Percentiles rank a stretch among this genome's conserved stretches.
phyloP scores from a whole-genome alignment of 441 rosid species.

The Euphorbia schlechtendalii region DNA sequence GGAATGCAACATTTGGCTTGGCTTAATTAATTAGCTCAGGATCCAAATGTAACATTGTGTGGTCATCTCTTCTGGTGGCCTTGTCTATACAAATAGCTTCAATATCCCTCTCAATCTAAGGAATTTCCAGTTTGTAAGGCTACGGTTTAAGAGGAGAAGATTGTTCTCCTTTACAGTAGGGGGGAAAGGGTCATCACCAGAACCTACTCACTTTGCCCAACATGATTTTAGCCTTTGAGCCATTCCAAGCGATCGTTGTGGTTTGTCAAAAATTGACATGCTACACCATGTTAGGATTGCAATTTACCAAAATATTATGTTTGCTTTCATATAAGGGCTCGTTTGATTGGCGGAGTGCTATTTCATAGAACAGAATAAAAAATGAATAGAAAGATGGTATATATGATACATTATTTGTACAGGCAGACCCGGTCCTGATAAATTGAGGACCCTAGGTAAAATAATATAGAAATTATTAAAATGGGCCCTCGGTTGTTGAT shows the following conservation, averaged over 20 bases:
- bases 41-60: constrained; percentile 85
- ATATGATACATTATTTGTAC: too few species aligned
- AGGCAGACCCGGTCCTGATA: too few species aligned
- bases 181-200: constrained; percentile 63
- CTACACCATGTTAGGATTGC: neutral
- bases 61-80: constrained; percentile 99
- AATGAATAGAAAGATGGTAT: too few species aligned
- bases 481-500: too few species aligned
- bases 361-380: too few species aligned
- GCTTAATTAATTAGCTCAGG: constrained; percentile 80
- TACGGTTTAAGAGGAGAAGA: constrained; percentile 62
- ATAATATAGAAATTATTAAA: too few species aligned
- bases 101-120: constrained; percentile 53
- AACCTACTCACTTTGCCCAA: constrained; percentile 52
- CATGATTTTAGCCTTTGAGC: constrained; percentile 47
- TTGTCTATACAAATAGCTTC: constrained; percentile 91
- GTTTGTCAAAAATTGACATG: neutral
- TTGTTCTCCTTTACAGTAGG: constrained; percentile 92
- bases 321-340: too few species aligned
- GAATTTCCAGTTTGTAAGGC: constrained; percentile 95
- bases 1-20: constrained; percentile 93
- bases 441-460: too few species aligned
- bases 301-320: neutral
- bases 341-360: too few species aligned
- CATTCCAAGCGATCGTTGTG: neutral